Conservation (phyloP, 2,329 filamentous ascomycete species). For the Ascochyta koolunga region DNA sequence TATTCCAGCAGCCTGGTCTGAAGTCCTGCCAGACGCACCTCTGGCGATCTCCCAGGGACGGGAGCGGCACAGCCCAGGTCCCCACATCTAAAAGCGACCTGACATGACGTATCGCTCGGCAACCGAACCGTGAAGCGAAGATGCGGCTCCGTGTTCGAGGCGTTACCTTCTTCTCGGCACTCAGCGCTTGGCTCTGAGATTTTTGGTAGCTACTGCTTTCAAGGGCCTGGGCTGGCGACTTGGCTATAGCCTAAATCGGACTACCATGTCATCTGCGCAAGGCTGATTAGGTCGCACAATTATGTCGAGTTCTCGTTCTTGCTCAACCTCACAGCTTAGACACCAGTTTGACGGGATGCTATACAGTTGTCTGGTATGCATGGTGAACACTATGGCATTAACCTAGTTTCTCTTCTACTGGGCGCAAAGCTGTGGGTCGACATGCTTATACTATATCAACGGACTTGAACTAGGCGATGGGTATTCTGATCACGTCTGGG, state of each 20-base stretch:
- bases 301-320: background rate
- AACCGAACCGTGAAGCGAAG: background rate
- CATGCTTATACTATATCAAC: background rate
- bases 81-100: background rate
- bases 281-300: background rate
- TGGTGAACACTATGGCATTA: background rate
- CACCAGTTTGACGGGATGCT: background rate
- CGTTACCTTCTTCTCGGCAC: background rate
- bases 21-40: background rate
- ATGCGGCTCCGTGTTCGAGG: background rate
- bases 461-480: too few species aligned
- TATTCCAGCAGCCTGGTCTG: background rate
- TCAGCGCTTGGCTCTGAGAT: background rate
- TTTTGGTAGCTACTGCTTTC: background rate
- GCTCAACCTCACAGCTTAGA: background rate
- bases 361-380: background rate
- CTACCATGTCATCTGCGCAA: background rate
- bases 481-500: too few species aligned
- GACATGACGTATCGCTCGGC: slow-evolving; percentile 4
- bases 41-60: background rate
- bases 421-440: background rate
- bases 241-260: background rate
- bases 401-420: background rate
- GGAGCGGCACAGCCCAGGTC: background rate
- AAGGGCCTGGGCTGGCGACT: background rate